A percentile compares a stretch with the other conserved stretches of the same genome.
phyloP scores from a whole-genome alignment of 2,329 filamentous ascomycete genomes.

The Colletotrichum abscissum region DNA sequence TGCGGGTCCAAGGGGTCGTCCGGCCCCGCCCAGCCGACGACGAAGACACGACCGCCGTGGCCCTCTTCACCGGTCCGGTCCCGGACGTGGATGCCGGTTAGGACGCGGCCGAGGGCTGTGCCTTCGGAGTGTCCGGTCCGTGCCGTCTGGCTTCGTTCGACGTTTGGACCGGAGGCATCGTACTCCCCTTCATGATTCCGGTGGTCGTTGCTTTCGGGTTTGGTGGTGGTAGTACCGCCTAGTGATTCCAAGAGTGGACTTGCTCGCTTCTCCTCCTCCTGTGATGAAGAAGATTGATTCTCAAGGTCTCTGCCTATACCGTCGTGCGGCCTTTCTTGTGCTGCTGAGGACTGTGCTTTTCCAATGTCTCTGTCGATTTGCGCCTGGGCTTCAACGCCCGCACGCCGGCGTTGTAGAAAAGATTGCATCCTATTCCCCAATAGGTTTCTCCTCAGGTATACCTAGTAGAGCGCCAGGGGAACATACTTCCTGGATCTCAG shows the following conservation, averaged over 20 bases:
- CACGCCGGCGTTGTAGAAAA: conserved; percentile 17
- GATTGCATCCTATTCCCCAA: conserved; percentile 18
- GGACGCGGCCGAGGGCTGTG: conserved; percentile 41
- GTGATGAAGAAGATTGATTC: neutral
- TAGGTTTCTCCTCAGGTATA: neutral
- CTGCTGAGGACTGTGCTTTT: neutral
- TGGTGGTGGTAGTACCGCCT: neutral
- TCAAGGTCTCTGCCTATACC: neutral
- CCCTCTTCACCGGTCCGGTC: conserved; percentile 40
- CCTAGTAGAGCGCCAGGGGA: neutral
- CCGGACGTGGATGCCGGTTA: conserved; percentile 45
- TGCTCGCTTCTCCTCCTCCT: neutral
- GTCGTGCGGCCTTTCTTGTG: neutral
- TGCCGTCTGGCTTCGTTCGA: conserved; percentile 5
- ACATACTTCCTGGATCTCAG: neutral
- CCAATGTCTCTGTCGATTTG: conserved; percentile 24
- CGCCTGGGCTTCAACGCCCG: conserved; percentile 19
- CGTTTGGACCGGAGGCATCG: neutral
- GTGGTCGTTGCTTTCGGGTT: neutral
- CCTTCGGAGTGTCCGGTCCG: conserved; percentile 15
- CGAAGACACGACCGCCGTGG: conserved; percentile 44
- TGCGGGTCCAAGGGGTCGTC: conserved; percentile 56
- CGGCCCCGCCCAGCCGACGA: conserved; percentile 46
- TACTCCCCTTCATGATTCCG: neutral
- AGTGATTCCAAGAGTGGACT: neutral